Conservation (phyloP, 179 eudicot species). For the Beta lomatogona region DNA sequence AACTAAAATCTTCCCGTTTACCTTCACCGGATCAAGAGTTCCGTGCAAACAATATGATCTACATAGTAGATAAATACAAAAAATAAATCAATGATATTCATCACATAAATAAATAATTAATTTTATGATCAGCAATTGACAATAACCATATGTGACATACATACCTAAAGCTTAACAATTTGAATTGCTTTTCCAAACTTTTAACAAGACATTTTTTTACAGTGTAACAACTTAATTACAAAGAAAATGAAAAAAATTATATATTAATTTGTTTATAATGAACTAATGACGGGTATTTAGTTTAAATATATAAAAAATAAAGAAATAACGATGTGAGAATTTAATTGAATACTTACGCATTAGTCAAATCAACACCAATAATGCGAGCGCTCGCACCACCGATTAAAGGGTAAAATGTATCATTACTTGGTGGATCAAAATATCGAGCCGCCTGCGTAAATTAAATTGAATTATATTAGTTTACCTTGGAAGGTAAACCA, state of each 20-base stretch:
- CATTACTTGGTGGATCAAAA: neutral
- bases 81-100: neutral
- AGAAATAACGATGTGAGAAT: too few relatives aligned
- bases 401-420: neutral
- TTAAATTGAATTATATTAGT: too few relatives aligned
- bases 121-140: neutral
- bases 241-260: too few relatives aligned
- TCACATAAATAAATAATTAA: too few relatives aligned
- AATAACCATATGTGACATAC: neutral
- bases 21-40: constrained; percentile 23
- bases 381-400: neutral
- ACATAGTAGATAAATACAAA: neutral
- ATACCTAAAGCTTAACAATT: too few relatives aligned
- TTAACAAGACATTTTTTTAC: too few relatives aligned
- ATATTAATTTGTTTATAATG: too few relatives aligned
- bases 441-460: neutral
- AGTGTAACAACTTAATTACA: too few relatives aligned
- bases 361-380: neutral
- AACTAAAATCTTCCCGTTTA: constrained; percentile 24
- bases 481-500: too few relatives aligned
- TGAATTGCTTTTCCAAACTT: too few relatives aligned
- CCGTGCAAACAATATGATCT: constrained; percentile 16
- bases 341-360: constrained; percentile 12
- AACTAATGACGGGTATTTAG: too few relatives aligned
- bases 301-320: too few relatives aligned